phyloP scores from a whole-genome alignment of 352 stramenopile genomes.

The Pythium vanterpoolii region DNA sequence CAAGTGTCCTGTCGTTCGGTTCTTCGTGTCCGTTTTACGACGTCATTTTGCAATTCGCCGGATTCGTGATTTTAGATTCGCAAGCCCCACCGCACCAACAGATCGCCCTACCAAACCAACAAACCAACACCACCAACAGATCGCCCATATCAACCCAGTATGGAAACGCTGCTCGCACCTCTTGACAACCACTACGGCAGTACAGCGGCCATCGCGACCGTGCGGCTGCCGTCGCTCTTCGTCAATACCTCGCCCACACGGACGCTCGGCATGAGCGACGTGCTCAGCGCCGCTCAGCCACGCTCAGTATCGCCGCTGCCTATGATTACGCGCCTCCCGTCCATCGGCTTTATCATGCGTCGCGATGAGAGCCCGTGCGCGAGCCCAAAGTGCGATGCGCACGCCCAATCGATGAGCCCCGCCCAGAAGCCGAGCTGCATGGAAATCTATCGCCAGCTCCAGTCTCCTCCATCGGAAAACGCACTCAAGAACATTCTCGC shows the following conservation, averaged over 20 bases:
- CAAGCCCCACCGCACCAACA: not conserved
- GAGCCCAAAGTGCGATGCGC: constrained; percentile 20
- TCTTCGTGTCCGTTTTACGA: constrained; percentile 5
- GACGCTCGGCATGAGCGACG: constrained; percentile 61
- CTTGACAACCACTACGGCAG: constrained; percentile 39
- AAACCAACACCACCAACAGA: not conserved
- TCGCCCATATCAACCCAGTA: constrained; percentile 11
- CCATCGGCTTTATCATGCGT: constrained; percentile 67
- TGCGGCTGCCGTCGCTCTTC: constrained; percentile 57
- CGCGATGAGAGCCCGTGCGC: constrained; percentile 35
- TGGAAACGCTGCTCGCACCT: constrained; percentile 69
- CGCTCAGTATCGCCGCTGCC: constrained; percentile 42
- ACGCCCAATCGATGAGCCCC: constrained; percentile 36
- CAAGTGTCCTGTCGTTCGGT: not conserved
- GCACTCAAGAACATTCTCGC: constrained; percentile 48
- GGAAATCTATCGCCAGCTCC: constrained; percentile 61
- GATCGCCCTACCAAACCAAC: not conserved
- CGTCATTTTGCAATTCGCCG: constrained; percentile 18
- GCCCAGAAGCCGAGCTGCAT: constrained; percentile 59
- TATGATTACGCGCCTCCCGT: constrained; percentile 43
- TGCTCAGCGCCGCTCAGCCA: constrained; percentile 38
- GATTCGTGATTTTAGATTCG: constrained; percentile 1
- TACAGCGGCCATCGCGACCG: constrained; percentile 15
- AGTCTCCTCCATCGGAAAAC: constrained; percentile 25
- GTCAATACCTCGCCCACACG: constrained; percentile 38